Base-by-base conservation (phyloP, 2,329 filamentous ascomycete species). In the Chrysosporium keratinophilum region DNA sequence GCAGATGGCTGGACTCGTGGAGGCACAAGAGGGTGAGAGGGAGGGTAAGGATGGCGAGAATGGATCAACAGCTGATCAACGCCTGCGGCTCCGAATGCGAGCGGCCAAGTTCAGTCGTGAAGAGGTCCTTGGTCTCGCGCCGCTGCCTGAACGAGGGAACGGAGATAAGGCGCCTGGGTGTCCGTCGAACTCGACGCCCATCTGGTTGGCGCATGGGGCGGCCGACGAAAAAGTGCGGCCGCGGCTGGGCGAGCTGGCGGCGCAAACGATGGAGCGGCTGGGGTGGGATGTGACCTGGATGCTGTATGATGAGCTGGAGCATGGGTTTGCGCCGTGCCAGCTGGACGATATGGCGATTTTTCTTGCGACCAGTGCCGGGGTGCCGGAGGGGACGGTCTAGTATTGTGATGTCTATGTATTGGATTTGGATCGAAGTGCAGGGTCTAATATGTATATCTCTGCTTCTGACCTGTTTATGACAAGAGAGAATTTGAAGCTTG, bases 1-100 rank as follows among this genome's bases (percentile, higher is more conserved):
- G 0, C 67, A 74, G 11, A 62, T 75, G 3, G 58, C 67, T 17
- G 61, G 63, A 5, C 57, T 66, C 1, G 54, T 41, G 7, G 31
- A 45, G 15, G 23, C 7, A n/a, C 44, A n/a, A 11, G n/a, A 10
- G 11, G 19, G 5, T 14, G n/a, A n/a, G n/a, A n/a, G n/a, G n/a
- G n/a, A n/a, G n/a, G n/a, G n/a, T n/a, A 14, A 45, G 19, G n/a
- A 10, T 17, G 41, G 23, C 1, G 11, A 44, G 23, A 15, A 12
- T 14, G 41, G 17, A 44, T 14, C 15, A 12, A 12, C 17, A 9
- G 33, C 6, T 9, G 40, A 52, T n/a, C 45, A 31, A 17, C 39
- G 14, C 17, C 17, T 33, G 23, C 15, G 15, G 10, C 42, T 45
- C 28, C 54, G 41, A 20, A n/a, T 31, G 23, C 23, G 44, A 15